Evolutionary conservation across 1,284 basidiomycete species (phyloP).

Genomic region (Trametes sp.): DNA sequence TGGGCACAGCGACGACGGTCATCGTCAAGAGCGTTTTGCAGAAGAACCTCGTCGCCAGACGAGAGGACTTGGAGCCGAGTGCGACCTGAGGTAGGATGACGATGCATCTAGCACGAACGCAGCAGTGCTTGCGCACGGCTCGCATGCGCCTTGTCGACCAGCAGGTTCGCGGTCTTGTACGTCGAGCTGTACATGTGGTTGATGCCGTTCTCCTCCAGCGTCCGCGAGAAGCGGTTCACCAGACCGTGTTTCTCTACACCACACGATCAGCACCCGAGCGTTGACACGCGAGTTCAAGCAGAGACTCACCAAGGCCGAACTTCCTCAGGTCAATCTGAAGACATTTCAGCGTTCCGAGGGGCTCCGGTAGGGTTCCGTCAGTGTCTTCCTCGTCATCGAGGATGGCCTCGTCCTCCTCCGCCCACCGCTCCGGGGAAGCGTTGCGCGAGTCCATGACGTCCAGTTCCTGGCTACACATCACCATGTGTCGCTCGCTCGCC

Average conservation of each 20-base stretch:
- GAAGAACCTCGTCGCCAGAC: too few relatives aligned
- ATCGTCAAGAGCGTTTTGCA: too few relatives aligned
- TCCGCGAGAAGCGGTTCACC: conserved; percentile 77
- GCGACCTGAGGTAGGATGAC: too few relatives aligned
- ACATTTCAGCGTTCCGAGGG: conserved; percentile 59
- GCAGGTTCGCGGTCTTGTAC: conserved; percentile 83
- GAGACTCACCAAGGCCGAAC: conserved; percentile 68
- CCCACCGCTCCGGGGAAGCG: conserved; percentile 41
- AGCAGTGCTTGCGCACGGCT: conserved; percentile 41
- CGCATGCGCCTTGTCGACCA: conserved; percentile 55
- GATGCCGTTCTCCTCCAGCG: conserved; percentile 74
- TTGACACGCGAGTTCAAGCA: background rate
- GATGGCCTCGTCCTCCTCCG: conserved; percentile 42
- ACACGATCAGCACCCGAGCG: background rate
- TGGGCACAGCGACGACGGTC: background rate
- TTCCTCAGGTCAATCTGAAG: conserved; percentile 74
- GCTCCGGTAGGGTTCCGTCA: conserved; percentile 44
- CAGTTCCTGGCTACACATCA: conserved; percentile 73
- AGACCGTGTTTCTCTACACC: conserved; percentile 74
- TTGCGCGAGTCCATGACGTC: conserved; percentile 60
- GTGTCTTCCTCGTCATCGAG: conserved; percentile 44
- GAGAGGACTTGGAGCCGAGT: too few relatives aligned
- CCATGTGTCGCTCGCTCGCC: conserved; percentile 72
- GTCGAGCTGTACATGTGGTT: conserved; percentile 89
- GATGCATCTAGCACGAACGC: conserved; percentile 35